Evolutionary conservation across 108 stramenopile genomes (phyloP), one percentile per base, ranked within the genome.

Genomic region (Aurantiochytrium sp.): DNA sequence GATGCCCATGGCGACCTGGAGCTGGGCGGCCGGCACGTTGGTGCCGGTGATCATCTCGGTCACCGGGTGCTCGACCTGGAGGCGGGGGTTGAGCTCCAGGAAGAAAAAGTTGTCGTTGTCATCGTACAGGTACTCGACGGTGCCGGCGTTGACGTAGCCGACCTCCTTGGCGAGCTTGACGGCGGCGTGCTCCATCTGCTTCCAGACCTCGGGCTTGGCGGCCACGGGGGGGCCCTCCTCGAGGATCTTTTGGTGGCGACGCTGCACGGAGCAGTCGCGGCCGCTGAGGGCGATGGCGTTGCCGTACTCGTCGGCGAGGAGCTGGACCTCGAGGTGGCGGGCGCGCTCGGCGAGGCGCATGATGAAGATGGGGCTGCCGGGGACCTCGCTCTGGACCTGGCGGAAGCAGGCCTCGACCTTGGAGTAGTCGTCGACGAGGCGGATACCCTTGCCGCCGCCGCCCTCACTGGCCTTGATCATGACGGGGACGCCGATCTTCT

Each of bases 391-490:
- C 88, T 95, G 95, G n/a, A 99, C 99, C 91, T 98, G 97, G 17
- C 97, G 92, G 92, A 94, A 99, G 68, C 96, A 94, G 87, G 93
- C 95, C 59, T 92, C 90, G n/a, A 98, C 94, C 59, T 94, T 95
- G 22, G 68, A 52, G 17, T 85, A 86, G 81, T 90, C 86, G 31
- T 95, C 96, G 89, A 93, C 93, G 90, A 96, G 97, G 37, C 98
- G 96, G 92, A 98, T 98, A 42, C 99, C 99, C 90, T 99, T 99
- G 87, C 99, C 99, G 55, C 99, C 99, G 8, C 99, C 99, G 73
- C 99, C 99, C 91, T 99, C 99, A 32, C 94, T 94, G 19, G 99
- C 99, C 94, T 99, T 99, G 92, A 99, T 97, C 99, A 99, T 99
- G 89, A 99, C 92, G 31, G 99, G 99, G 85, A 97, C 97, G 31